Base-by-base conservation (phyloP, 1,284 basidiomycete species). In the Porodaedalea pini region DNA sequence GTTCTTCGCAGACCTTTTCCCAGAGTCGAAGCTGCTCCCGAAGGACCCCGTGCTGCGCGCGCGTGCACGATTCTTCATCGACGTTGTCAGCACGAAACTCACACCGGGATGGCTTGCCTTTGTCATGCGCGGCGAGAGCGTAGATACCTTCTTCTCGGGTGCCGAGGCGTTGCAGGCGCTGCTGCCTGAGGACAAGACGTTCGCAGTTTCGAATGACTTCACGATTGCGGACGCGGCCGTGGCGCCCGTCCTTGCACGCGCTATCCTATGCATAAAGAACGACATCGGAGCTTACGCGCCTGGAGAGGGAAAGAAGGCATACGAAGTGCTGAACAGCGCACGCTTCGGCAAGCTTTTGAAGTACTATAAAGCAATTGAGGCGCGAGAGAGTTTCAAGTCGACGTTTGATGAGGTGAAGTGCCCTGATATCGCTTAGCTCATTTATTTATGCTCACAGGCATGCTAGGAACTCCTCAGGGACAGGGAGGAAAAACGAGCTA, bases 51-150 rank as follows among this genome's bases (percentile, higher is more conserved):
- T 83, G 23, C 64, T 68, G 7, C 78, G 80, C n/a, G 85, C 85
- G 4, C 73, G 76, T 54, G 78, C 75, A 2, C 80, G 84, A 8
- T 79, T 83, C 67, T 82, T 86, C 71, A 79, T 82, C 61, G 80
- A 85, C 52, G 68, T 69, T 3, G 71, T 79, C 37, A 70, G 73
- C 4, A 76, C 69, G 54, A 78, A 78, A 62, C 66, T 80, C 59
- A 37, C 67, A 17, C 72, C 77, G 0, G 67, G 69, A 0, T 77
- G 65, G 59, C 58, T 64, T 29, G 75, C 67, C 7, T 71, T 77
- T 52, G 43, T 73, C n/a, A 27, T 65, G 15, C 66, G 69, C 0
- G 81, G 80, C 15, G 77, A 76, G 58, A 63, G 73, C 8, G 67
- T 71, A 7, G 75, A 75, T 4, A 69, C 64, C 1, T 55, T 84